A percentile compares a stretch with the other conserved stretches of the same genome.
phyloP scores from a whole-genome alignment of 2,329 filamentous ascomycete genomes.

The Aspergillus thermomutatus region DNA sequence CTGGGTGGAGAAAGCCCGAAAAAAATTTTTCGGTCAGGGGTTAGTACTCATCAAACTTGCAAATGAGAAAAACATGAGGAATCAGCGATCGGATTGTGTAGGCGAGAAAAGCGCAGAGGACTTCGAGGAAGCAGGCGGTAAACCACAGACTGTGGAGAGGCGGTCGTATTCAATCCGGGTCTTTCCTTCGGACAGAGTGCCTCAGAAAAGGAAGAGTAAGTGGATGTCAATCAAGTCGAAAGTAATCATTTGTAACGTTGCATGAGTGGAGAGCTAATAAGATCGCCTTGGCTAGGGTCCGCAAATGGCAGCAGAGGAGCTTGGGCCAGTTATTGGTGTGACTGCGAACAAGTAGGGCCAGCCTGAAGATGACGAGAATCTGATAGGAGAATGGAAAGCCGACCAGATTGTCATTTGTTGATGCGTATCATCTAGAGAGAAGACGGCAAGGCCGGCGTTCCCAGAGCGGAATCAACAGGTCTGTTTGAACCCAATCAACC shows the following conservation, averaged over 20 bases:
- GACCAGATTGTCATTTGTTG: neutral
- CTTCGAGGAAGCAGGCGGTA: constrained; percentile 2
- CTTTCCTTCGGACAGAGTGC: neutral
- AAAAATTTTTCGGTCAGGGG: constrained; percentile 3
- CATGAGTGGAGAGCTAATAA: constrained; percentile 19
- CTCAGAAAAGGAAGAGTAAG: neutral
- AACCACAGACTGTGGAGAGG: constrained; percentile 21
- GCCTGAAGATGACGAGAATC: constrained; percentile 18
- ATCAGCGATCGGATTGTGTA: constrained; percentile 11
- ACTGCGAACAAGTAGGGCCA: constrained; percentile 5
- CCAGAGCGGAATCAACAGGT: neutral
- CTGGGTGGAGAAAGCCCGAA: constrained; percentile 22
- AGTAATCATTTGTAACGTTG: constrained; percentile 4
- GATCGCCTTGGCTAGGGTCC: constrained; percentile 25
- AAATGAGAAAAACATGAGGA: constrained; percentile 3
- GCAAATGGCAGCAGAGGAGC: constrained; percentile 21
- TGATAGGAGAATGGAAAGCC: neutral
- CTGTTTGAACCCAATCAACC: neutral
- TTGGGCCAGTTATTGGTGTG: constrained; percentile 28
- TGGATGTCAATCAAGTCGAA: neutral
- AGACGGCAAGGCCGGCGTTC: neutral
- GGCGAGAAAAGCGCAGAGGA: neutral
- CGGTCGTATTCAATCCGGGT: neutral
- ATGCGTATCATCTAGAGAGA: neutral
- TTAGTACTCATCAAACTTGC: neutral